Conservation (phyloP, 116 monocot genomes). For the Thalassia testudinum region DNA sequence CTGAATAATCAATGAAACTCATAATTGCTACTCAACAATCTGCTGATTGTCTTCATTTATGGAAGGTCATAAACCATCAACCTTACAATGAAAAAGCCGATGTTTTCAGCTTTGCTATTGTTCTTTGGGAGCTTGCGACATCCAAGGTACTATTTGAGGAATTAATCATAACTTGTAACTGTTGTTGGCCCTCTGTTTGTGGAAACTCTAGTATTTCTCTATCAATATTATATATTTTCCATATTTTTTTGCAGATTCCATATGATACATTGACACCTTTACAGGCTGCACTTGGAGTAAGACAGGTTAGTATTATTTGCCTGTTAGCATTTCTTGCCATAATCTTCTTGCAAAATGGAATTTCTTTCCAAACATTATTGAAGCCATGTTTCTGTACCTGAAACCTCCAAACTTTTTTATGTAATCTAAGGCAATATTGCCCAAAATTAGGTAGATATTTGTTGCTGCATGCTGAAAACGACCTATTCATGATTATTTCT, state of each 20-base stretch:
- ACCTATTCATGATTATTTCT: too few relatives aligned
- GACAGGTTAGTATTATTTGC: conserved; percentile 46
- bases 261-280: conserved; percentile 85
- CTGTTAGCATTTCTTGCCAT: not conserved
- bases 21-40: not conserved
- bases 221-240: too few relatives aligned
- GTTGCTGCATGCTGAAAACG: too few relatives aligned
- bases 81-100: conserved; percentile 84
- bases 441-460: too few relatives aligned
- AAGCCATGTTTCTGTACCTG: too few relatives aligned
- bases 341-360: too few relatives aligned
- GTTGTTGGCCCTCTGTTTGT: not conserved
- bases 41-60: not conserved
- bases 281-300: conserved; percentile 97
- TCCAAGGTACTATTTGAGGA: conserved; percentile 35
- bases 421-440: too few relatives aligned
- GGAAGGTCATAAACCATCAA: conserved; percentile 81
- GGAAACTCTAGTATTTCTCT: too few relatives aligned
- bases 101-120: conserved; percentile 88
- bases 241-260: conserved; percentile 58
- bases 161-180: not conserved
- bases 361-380: too few relatives aligned
- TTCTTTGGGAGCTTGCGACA: conserved; percentile 87
- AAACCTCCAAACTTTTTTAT: too few relatives aligned
- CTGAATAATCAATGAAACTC: not conserved